Evolutionary conservation across 331 rosid genomes (phyloP).

Genomic region (Stylosanthes scabra): DNA sequence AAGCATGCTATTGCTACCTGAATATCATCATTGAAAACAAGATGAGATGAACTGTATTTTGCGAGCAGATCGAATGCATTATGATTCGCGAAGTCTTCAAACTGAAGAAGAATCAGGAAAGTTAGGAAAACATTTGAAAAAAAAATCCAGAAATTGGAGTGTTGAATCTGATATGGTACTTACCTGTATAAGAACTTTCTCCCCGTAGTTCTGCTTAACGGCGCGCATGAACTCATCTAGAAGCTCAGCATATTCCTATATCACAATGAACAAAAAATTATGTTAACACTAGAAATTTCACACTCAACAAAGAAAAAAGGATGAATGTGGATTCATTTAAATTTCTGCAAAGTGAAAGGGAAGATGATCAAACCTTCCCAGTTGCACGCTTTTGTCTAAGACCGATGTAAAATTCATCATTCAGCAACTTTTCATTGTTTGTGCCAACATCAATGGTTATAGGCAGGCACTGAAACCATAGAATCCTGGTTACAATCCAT

Average conservation of each 20-base stretch:
- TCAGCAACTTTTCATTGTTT: constrained; percentile 84
- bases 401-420: constrained; percentile 92
- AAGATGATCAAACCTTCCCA: constrained; percentile 67
- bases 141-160: not conserved
- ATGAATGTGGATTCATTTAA: not conserved
- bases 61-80: constrained; percentile 91
- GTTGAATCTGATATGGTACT: constrained; percentile 49
- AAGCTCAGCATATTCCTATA: constrained; percentile 89
- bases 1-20: constrained; percentile 65
- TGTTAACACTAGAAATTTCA: constrained; percentile 26
- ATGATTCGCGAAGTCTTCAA: constrained; percentile 97
- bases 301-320: constrained; percentile 7
- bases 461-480: constrained; percentile 85
- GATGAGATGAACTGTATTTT: constrained; percentile 77
- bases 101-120: constrained; percentile 56
- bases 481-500: constrained; percentile 24
- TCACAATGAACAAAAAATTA: constrained; percentile 35
- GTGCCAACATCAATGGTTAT: constrained; percentile 97
- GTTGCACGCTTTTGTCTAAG: constrained; percentile 86
- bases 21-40: constrained; percentile 95
- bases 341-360: not conserved
- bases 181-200: constrained; percentile 92
- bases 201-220: constrained; percentile 95
- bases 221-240: constrained; percentile 93
- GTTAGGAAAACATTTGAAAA: constrained; percentile 27